Evolutionary conservation across 345 rosid genomes (phyloP), one percentile per base, ranked within the genome.

Genomic region (Lepidium sativum): DNA sequence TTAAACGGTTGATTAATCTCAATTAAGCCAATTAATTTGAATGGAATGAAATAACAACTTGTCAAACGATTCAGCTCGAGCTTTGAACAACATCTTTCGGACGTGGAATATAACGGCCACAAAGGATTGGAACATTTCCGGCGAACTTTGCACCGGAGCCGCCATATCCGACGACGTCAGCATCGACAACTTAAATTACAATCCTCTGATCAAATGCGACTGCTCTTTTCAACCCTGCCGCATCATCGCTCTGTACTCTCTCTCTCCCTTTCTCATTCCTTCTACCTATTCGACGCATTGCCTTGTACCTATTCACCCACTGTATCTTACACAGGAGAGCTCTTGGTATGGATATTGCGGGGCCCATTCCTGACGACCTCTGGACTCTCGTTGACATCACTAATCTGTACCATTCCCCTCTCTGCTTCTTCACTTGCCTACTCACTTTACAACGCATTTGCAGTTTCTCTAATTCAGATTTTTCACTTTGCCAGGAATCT

Each of bases 171-270:
- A 21, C 53, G 12, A 48, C 6, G 65, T 78, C 20, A 6, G 52
- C 39, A 71, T 78, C 31, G 69, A 67, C 57, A 63, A 67, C 40
- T 0, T 4, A 0, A 1, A 12, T 8, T 69, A 23, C 74, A 80
- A 83, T 18, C 86, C 88, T n/a, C 73, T 79, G 11, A 82, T 84
- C 76, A 80, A 65, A 76, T 86, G 92, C 72, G 82, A 76, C 54
- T 86, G 92, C 54, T 39, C 82, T 63, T 73, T 11, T 34, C 44
- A 59, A 65, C 86, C 4, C 59, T 78, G 78, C 11, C 78, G 70
- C 33, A 75, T 75, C 67, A 8, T 13, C 13, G 38, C 65, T 16
- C 54, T 75, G 78, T 75, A 75, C 38, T 15, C 1, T 1, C 12
- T 45, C 37, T 31, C 3, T 15, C 2, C 0, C 12, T 45, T 25